Conservation (phyloP, 768 basidiomycete species). For the Termitomyces sp. region DNA sequence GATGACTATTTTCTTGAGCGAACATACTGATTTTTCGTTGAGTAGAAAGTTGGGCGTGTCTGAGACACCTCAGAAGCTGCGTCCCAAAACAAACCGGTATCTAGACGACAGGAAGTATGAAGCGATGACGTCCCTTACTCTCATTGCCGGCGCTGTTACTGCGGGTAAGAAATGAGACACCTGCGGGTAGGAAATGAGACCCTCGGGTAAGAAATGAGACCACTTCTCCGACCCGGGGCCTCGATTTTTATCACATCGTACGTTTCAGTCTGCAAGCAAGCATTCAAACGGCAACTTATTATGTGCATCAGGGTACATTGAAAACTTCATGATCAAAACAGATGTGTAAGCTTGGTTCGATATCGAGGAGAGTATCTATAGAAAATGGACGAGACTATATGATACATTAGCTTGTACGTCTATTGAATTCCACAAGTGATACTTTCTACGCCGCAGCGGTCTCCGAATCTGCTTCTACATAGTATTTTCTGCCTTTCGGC, state of each 20-base stretch:
- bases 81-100: not conserved
- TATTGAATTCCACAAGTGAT: not conserved
- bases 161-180: not conserved
- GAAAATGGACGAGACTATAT: not conserved
- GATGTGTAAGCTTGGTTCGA: no score
- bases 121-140: not conserved
- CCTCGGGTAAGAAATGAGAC: no score
- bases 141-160: not conserved
- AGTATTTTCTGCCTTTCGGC: constrained; percentile 43
- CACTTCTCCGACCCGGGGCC: not conserved
- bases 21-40: not conserved
- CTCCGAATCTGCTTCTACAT: constrained; percentile 17
- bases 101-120: not conserved
- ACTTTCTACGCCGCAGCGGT: not conserved
- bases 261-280: not conserved
- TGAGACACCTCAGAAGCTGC: not conserved
- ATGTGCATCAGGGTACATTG: not conserved
- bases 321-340: not conserved
- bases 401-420: not conserved
- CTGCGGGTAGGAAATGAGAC: no score
- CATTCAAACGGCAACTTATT: not conserved
- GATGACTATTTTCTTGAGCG: not conserved
- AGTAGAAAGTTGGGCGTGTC: not conserved
- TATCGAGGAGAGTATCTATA: not conserved
- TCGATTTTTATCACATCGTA: not conserved